Conservation (phyloP, 75 land plant genomes). For the Pinus albicaulis region DNA sequence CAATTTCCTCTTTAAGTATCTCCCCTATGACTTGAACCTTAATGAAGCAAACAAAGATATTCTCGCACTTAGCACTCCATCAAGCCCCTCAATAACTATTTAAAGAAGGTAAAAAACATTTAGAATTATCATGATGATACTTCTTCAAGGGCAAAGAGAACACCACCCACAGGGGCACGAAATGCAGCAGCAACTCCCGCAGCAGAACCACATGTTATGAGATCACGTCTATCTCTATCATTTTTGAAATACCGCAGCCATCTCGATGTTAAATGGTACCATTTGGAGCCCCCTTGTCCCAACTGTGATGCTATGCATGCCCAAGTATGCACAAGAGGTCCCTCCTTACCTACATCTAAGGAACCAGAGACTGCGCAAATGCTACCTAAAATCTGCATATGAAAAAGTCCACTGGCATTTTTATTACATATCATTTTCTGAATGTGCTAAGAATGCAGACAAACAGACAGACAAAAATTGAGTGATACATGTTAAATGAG, state of each 20-base stretch:
- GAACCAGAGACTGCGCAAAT: constrained; percentile 66
- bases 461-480: not conserved
- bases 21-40: not conserved
- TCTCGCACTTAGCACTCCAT: no score
- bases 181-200: constrained; percentile 88
- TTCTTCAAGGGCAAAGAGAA: constrained; percentile 82
- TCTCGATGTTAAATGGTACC: constrained; percentile 63
- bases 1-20: constrained; percentile 1
- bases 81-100: not conserved
- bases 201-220: constrained; percentile 78
- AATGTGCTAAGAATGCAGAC: not conserved
- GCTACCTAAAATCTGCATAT: constrained; percentile 60
- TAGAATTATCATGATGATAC: constrained; percentile 60
- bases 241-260: constrained; percentile 75
- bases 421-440: no score
- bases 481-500: not conserved
- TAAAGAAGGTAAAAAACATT: not conserved
- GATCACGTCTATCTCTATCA: constrained; percentile 67
- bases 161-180: constrained; percentile 80
- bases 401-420: no score
- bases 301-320: constrained; percentile 67
- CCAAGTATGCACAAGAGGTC: constrained; percentile 77
- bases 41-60: not conserved
- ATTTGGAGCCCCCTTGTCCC: constrained; percentile 69
- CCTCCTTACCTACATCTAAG: constrained; percentile 66